Evolutionary conservation across 371 early-diverging fungal genomes (phyloP), one percentile per base, ranked within the genome.

Genomic region (Mucor circinelloides): DNA sequence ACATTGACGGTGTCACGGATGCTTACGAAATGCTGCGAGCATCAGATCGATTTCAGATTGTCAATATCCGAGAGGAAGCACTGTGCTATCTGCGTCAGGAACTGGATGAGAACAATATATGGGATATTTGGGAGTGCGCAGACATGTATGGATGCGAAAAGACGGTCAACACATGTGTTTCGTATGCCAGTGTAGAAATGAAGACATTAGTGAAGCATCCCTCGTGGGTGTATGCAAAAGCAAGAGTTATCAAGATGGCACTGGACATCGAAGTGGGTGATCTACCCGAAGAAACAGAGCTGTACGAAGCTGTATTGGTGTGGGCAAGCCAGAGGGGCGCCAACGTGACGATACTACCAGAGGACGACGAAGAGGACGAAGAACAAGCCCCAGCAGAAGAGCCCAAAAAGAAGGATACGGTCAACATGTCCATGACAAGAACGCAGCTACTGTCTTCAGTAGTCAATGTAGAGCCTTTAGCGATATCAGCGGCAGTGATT

Each of bases 101-200:
- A 9, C 40, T 87, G 13, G 68, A 74, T 0, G 59, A 67, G 12
- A 71, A 76, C 2, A 85, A 83, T 34, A 77, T 87, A 21, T 87
- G 87, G 88, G 82, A 79, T 31, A 83, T 83, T 21, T 87, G 88
- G 87, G 79, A 76, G 10, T 75, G 80, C 28, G 85, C 87, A 46
- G 82, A 75, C 58, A 55, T 77, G 68, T 68, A 77, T 71, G 66
- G 76, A 64, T 76, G 85, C 63, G 36, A 72, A 63, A 67, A 75
- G 71, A 75, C 85, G 38, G 58, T 72, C 25, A 58, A 70, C 5
- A 62, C 72, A 25, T 87, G 87, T 67, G 61, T 64, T 30, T 68
- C 63, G 12, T 87, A 73, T 63, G 84, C 80, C 27, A 72, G 80
- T 21, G 67, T 72, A 15, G 56, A 79, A 23, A 71, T 87, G 46